phyloP scores from a whole-genome alignment of 2,329 filamentous ascomycete genomes.

The Plenodomus biglobosus region DNA sequence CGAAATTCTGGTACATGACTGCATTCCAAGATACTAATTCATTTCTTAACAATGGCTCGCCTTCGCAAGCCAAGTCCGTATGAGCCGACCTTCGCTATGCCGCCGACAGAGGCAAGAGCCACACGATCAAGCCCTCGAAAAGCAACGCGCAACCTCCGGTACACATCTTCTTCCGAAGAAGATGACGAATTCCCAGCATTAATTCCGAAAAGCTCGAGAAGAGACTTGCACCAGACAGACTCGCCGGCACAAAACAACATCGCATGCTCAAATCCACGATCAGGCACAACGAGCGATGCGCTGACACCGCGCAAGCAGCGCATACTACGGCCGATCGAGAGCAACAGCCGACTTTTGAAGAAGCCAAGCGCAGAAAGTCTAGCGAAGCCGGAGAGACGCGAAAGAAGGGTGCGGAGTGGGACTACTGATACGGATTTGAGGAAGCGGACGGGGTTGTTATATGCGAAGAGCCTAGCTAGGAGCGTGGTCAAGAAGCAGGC shows the following conservation, averaged over 20 bases:
- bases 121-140: slow-evolving; percentile 36
- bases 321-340: slow-evolving; percentile 35
- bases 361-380: slow-evolving; percentile 35
- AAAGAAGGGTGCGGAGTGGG: slow-evolving; percentile 17
- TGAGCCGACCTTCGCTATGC: slow-evolving; percentile 25
- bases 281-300: slow-evolving; percentile 6
- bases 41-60: slow-evolving; percentile 31
- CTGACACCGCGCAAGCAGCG: slow-evolving; percentile 37
- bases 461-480: slow-evolving; percentile 34
- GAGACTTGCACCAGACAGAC: slow-evolving; percentile 25
- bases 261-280: slow-evolving; percentile 27
- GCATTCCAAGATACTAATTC: background rate
- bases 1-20: background rate
- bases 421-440: slow-evolving; percentile 19
- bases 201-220: slow-evolving; percentile 30
- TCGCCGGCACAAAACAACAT: slow-evolving; percentile 26
- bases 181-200: slow-evolving; percentile 28
- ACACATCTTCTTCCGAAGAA: slow-evolving; percentile 14
- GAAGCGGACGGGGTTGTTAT: slow-evolving; percentile 21
- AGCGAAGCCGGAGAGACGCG: slow-evolving; percentile 31
- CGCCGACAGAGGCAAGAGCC: slow-evolving; percentile 16
- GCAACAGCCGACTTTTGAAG: slow-evolving; percentile 33
- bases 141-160: slow-evolving; percentile 23
- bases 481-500: slow-evolving; percentile 27
- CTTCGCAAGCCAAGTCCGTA: slow-evolving; percentile 36